These are phyloP conservation scores for Trichaptum fuscoviolaceum DNA, from an alignment of 768 basidiomycete species.

Conservation along the genomic window DNA sequence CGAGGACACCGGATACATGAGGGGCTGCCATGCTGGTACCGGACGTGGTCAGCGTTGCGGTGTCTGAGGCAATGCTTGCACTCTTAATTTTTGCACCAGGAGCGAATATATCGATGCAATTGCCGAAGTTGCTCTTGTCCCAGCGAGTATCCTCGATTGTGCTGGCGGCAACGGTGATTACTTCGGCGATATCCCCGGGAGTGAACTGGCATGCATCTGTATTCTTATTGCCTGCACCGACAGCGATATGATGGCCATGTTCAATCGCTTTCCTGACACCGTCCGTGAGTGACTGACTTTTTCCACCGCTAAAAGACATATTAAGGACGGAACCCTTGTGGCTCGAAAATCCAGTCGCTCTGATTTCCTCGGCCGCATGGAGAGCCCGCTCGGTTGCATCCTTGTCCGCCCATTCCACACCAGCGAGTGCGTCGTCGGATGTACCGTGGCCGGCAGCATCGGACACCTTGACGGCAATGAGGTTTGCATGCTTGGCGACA, in stretches of 20 bases:
- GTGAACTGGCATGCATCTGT: slow-evolving; percentile 90
- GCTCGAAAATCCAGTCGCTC: slow-evolving; percentile 67
- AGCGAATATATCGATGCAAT: slow-evolving; percentile 89
- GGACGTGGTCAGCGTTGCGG: slow-evolving; percentile 57
- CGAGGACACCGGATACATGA: slow-evolving; percentile 82
- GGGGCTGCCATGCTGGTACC: slow-evolving; percentile 96
- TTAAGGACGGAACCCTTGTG: slow-evolving; percentile 96
- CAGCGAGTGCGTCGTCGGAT: slow-evolving; percentile 90
- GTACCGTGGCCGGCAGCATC: slow-evolving; percentile 89
- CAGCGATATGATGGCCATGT: slow-evolving; percentile 87
- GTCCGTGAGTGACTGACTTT: slow-evolving; percentile 76
- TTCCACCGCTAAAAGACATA: slow-evolving; percentile 97
- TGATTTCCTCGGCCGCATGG: slow-evolving; percentile 61
- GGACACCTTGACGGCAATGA: slow-evolving; percentile 89
- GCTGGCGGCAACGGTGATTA: slow-evolving; percentile 92
- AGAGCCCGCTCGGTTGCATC: slow-evolving; percentile 47
- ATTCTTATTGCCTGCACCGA: slow-evolving; percentile 87
- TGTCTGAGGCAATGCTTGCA: slow-evolving; percentile 53
- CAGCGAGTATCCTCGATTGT: slow-evolving; percentile 78
- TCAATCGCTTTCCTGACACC: slow-evolving; percentile 83
- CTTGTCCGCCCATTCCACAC: slow-evolving; percentile 74
- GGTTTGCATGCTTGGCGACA: slow-evolving; percentile 89
- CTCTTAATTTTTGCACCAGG: slow-evolving; percentile 46
- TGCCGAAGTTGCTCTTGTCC: slow-evolving; percentile 89
- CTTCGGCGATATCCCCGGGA: slow-evolving; percentile 82